Conservation (phyloP, 352 stramenopile genomes). For the Globisporangium carolinianum region DNA sequence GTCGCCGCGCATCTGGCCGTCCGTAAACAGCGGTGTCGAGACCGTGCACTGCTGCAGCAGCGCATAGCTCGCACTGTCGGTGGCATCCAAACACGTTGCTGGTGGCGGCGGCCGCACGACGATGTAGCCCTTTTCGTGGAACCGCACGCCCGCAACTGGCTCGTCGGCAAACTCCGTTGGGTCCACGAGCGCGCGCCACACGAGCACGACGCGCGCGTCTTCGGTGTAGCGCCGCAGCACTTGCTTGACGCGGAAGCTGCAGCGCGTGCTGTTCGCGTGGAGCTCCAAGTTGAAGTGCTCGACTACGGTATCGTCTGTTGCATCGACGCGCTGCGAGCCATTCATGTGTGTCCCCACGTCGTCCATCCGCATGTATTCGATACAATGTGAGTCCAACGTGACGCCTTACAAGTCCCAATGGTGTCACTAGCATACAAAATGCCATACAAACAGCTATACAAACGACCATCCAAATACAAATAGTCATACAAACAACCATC, state of each 20-base stretch:
- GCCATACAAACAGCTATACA: too few relatives aligned
- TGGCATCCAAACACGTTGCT: too few relatives aligned
- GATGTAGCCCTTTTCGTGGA: constrained; percentile 48
- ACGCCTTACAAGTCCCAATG: too few relatives aligned
- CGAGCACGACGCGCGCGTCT: constrained; percentile 45
- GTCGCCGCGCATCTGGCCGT: constrained; percentile 14
- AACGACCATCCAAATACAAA: background rate
- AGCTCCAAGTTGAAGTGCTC: constrained; percentile 59
- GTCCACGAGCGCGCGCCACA: constrained; percentile 47
- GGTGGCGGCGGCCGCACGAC: constrained; percentile 27
- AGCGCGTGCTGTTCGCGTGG: constrained; percentile 35
- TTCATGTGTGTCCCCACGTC: too few relatives aligned
- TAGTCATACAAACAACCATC: background rate
- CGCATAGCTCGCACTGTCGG: constrained; percentile 11
- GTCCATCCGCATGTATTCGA: too few relatives aligned
- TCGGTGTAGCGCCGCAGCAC: constrained; percentile 58
- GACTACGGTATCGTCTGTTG: constrained; percentile 44
- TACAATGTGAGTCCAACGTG: too few relatives aligned
- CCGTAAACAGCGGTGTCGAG: constrained; percentile 32
- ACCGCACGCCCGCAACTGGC: constrained; percentile 24
- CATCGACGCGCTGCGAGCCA: constrained; percentile 15
- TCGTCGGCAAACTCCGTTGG: constrained; percentile 39
- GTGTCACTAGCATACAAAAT: too few relatives aligned
- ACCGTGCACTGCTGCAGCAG: constrained; percentile 45
- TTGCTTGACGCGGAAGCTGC: constrained; percentile 47